A percentile compares a stretch with the other conserved stretches of the same genome.
Conservation (phyloP, 108 stramenopile species). For the Pseudonitzschia multiseries region DNA sequence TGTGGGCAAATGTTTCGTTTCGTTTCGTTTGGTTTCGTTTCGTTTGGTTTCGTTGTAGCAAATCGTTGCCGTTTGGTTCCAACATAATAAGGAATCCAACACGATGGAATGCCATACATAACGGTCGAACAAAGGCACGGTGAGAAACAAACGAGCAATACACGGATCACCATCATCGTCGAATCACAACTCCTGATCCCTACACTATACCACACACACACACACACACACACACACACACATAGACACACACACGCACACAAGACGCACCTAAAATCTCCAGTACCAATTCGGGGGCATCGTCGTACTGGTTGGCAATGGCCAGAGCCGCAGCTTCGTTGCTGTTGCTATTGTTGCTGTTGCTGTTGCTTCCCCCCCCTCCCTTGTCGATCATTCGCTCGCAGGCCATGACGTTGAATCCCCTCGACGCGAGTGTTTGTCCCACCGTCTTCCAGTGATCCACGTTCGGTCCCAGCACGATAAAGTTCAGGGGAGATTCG, state of each 20-base stretch:
- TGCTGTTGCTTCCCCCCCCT: too few species aligned
- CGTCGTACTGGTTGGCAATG: background rate
- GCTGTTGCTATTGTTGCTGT: too few species aligned
- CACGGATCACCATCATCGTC: too few species aligned
- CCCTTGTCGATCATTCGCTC: constrained; percentile 31
- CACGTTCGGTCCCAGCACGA: constrained; percentile 57
- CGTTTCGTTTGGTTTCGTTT: too few species aligned
- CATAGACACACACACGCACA: background rate
- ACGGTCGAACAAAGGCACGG: too few species aligned
- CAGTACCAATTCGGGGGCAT: constrained; percentile 33
- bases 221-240: background rate
- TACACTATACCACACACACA: background rate
- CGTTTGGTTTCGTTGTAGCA: too few species aligned
- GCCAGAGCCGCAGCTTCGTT: background rate
- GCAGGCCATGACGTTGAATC: constrained; percentile 63
- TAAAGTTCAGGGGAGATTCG: constrained; percentile 35
- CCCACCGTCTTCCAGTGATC: constrained; percentile 62
- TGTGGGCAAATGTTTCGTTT: too few species aligned
- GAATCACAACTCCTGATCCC: too few species aligned
- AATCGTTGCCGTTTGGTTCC: too few species aligned
- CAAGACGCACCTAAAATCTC: constrained; percentile 23
- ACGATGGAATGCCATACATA: too few species aligned
- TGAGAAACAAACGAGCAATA: too few species aligned
- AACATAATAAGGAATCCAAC: too few species aligned
- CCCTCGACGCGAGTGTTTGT: constrained; percentile 46